Evolutionary conservation across 106 monocot species (phyloP).

Genomic region (Amphibolis antarctica): DNA sequence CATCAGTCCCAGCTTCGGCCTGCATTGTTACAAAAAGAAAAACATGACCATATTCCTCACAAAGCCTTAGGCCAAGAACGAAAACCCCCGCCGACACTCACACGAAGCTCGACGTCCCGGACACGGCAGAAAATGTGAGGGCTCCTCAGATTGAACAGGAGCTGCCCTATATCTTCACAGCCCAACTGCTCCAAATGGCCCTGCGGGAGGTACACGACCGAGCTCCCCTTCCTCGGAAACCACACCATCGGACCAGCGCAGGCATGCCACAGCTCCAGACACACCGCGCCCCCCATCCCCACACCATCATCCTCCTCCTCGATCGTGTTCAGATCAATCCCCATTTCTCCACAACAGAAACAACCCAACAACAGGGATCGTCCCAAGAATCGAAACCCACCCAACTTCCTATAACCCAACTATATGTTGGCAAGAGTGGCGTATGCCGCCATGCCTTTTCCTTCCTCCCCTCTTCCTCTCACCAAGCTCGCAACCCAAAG

Average conservation of each 20-base stretch:
- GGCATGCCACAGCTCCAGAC: constrained; percentile 31
- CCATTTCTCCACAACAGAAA: constrained; percentile 3
- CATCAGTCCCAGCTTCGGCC: background rate
- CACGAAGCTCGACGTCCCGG: constrained; percentile 22
- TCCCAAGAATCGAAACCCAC: background rate
- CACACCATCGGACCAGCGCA: constrained; percentile 28
- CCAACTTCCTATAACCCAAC: background rate
- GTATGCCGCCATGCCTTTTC: too few species aligned
- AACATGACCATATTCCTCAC: background rate
- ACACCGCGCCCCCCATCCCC: constrained; percentile 3
- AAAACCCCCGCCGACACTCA: constrained; percentile 5
- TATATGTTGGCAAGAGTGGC: too few species aligned
- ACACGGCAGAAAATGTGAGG: constrained; percentile 33
- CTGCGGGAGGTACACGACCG: constrained; percentile 35
- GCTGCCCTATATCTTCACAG: background rate
- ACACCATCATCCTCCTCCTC: constrained; percentile 27
- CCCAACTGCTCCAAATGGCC: constrained; percentile 26
- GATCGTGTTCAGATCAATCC: constrained; percentile 18
- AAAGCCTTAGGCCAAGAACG: background rate
- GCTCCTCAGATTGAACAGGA: constrained; percentile 1
- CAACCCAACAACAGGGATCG: background rate
- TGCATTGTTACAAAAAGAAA: background rate
- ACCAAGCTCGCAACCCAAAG: too few species aligned
- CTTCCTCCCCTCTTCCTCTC: too few species aligned
- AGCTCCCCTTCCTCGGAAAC: constrained; percentile 23